phyloP scores from a whole-genome alignment of 2,329 filamentous ascomycete genomes.

The Neonectria magnoliae region DNA sequence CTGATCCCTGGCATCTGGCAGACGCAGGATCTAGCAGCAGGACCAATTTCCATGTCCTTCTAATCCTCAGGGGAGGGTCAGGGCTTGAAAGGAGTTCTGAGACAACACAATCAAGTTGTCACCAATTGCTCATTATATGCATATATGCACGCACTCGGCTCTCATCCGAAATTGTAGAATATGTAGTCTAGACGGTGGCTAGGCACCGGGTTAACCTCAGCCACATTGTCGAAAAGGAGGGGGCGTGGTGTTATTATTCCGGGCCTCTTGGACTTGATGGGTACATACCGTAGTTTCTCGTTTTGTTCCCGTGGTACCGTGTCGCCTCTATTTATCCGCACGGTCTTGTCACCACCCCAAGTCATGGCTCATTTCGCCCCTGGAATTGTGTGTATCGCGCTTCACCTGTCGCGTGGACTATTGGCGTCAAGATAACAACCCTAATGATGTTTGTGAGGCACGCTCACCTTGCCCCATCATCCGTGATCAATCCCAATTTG shows the following conservation, averaged over 20 bases:
- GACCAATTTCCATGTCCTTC: conserved; percentile 39
- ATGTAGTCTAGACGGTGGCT: neutral
- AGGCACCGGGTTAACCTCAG: conserved; percentile 9
- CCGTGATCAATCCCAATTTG: neutral
- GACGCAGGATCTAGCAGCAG: conserved; percentile 22
- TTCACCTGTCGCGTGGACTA: conserved; percentile 4
- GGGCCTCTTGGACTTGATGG: conserved; percentile 17
- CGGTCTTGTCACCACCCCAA: conserved; percentile 29
- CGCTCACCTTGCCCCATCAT: conserved; percentile 3
- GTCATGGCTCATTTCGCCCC: conserved; percentile 20
- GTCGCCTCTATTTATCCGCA: conserved; percentile 28
- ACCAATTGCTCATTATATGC: conserved; percentile 30
- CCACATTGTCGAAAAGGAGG: conserved; percentile 12
- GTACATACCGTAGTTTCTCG: conserved; percentile 10
- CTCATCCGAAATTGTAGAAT: conserved; percentile 9
- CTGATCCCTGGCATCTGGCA: conserved; percentile 12
- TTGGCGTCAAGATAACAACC: conserved; percentile 19
- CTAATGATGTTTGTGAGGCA: conserved; percentile 3
- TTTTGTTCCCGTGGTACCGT: conserved; percentile 40
- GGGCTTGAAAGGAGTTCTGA: conserved; percentile 33
- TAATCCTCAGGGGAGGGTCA: conserved; percentile 8
- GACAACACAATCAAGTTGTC: conserved; percentile 30
- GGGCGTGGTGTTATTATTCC: conserved; percentile 36
- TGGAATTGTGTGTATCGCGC: conserved; percentile 15
- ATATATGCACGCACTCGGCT: conserved; percentile 34